Evolutionary conservation across 257 asterid species (phyloP).

Genomic region (Solanum corneliomulleri): DNA sequence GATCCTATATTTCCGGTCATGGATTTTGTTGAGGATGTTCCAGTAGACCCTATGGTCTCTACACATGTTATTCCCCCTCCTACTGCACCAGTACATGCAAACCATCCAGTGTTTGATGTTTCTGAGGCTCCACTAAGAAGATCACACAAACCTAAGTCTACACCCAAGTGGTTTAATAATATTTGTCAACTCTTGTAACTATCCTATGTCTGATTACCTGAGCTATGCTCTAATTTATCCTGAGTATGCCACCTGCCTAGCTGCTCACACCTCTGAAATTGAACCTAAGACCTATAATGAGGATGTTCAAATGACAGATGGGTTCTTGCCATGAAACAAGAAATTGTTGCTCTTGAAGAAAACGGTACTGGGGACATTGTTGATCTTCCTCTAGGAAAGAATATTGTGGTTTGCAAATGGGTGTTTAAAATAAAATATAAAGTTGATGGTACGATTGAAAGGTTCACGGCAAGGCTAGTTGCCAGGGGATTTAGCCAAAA

Average conservation of each 20-base stretch:
- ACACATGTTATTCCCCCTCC: too few relatives aligned
- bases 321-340: not conserved
- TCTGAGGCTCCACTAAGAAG: not conserved
- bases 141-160: not conserved
- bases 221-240: too few relatives aligned
- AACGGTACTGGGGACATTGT: not conserved
- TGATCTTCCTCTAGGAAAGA: not conserved
- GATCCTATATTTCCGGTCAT: too few relatives aligned
- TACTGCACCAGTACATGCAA: not conserved
- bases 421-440: not conserved
- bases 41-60: too few relatives aligned
- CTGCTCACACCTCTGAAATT: too few relatives aligned
- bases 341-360: not conserved
- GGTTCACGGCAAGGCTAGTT: not conserved
- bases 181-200: too few relatives aligned
- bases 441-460: not conserved
- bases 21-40: too few relatives aligned
- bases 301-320: not conserved
- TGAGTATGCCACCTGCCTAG: too few relatives aligned
- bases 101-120: not conserved
- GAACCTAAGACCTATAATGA: not conserved
- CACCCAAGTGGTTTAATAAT: too few relatives aligned
- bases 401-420: not conserved
- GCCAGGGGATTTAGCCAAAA: not conserved
- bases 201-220: too few relatives aligned